Conservation (phyloP, 139 green algal genomes). For the Coelastrella sp. region DNA sequence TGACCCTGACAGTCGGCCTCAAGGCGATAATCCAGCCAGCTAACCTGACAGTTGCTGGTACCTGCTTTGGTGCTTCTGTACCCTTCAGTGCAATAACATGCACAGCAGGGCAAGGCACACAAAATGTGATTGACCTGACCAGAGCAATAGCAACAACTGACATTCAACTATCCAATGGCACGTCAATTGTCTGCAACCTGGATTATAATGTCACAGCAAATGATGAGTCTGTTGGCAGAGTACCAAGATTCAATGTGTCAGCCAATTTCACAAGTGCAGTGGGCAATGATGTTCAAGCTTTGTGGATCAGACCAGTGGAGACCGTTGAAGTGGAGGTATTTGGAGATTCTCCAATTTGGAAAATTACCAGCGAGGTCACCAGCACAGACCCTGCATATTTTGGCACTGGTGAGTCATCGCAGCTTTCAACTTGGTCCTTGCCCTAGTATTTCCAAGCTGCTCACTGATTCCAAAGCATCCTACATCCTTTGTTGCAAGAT, state of each 20-base stretch:
- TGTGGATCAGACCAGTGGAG: neutral
- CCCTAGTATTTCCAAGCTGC: neutral
- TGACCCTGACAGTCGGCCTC: neutral
- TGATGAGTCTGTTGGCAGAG: neutral
- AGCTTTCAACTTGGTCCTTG: too few relatives aligned
- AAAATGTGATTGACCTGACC: too few relatives aligned
- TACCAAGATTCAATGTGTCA: neutral
- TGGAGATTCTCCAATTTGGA: neutral
- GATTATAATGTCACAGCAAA: neutral
- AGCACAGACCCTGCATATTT: neutral
- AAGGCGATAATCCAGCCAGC: neutral
- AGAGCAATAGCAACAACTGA: too few relatives aligned
- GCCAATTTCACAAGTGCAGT: neutral
- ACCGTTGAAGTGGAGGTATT: neutral
- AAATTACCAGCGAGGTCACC: neutral
- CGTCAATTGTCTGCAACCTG: neutral
- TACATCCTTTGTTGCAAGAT: too few relatives aligned
- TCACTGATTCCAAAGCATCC: neutral
- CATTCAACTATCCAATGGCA: neutral
- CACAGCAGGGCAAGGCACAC: too few relatives aligned
- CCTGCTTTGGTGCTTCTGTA: neutral
- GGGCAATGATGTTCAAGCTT: neutral
- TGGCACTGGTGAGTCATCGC: neutral
- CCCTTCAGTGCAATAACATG: too few relatives aligned
- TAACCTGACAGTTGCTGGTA: neutral